Conservation (phyloP, 2,329 filamentous ascomycete species). For the Rhexocercosporidium sp. region DNA sequence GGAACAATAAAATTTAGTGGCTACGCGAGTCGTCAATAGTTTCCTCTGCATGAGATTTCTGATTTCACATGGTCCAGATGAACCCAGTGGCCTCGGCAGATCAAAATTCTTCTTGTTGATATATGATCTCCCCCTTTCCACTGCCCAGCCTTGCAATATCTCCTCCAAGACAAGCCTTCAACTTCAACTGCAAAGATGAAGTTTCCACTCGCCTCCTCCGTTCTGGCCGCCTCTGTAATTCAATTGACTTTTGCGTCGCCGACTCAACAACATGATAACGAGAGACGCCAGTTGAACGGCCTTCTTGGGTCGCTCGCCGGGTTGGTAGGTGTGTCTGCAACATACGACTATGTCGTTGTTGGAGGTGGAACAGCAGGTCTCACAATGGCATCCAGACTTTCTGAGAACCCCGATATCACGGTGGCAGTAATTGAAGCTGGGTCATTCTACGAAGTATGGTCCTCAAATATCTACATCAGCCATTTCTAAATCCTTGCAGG, state of each 20-base stretch:
- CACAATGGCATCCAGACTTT: conserved; percentile 23
- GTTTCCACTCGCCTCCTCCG: neutral
- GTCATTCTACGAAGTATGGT: conserved; percentile 18
- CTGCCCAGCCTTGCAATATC: neutral
- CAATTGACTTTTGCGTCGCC: neutral
- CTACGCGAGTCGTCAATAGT: neutral
- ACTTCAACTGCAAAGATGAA: neutral
- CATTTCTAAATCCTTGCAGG: neutral
- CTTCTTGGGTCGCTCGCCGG: neutral
- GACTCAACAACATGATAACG: neutral
- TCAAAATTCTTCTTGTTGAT: neutral
- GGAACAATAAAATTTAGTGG: neutral
- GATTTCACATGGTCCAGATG: neutral
- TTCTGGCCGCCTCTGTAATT: neutral
- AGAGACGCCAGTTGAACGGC: neutral
- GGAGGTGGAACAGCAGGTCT: conserved; percentile 25
- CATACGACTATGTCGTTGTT: conserved; percentile 9
- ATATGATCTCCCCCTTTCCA: neutral
- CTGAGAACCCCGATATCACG: conserved; percentile 13
- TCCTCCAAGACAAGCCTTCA: neutral
- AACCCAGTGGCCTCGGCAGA: neutral
- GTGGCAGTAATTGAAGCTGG: conserved; percentile 30
- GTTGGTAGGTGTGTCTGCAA: neutral
- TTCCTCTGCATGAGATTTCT: neutral
- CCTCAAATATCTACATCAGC: neutral